phyloP scores from a whole-genome alignment of 176 grass and related monocot genomes.

The Pharus latifolius region DNA sequence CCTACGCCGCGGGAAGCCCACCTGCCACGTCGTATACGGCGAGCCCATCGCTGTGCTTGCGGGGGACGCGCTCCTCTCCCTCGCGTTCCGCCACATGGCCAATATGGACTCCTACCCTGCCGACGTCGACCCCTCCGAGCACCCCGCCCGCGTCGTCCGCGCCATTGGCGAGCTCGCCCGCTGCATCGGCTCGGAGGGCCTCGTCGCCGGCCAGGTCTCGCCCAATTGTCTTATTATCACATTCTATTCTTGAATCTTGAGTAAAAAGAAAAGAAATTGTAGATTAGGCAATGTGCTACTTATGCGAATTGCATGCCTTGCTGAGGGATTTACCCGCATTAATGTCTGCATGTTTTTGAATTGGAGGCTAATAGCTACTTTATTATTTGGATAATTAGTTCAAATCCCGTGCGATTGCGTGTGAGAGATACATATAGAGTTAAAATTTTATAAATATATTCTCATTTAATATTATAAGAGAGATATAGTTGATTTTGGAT shows the following conservation, averaged over 20 bases:
- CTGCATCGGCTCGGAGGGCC: conserved; percentile 59
- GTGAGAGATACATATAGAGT: no score
- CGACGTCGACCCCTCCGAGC: conserved; percentile 36
- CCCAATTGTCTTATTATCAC: not conserved
- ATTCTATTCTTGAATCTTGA: conserved; percentile 11
- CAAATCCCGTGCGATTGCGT: no score
- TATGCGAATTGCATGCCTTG: not conserved
- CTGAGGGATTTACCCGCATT: not conserved
- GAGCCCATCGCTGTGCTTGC: conserved; percentile 72
- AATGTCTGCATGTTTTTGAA: not conserved
- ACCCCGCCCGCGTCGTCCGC: conserved; percentile 51
- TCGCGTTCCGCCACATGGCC: conserved; percentile 53
- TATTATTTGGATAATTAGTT: no score
- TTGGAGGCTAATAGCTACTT: not conserved
- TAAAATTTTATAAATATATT: no score
- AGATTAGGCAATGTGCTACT: conserved; percentile 3
- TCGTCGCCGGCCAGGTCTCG: conserved; percentile 64
- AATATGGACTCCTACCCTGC: conserved; percentile 34
- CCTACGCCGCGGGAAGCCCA: conserved; percentile 57
- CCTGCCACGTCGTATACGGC: conserved; percentile 59
- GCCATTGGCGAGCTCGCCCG: conserved; percentile 56
- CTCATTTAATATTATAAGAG: no score
- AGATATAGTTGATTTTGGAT: no score
- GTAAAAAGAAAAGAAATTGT: not conserved
- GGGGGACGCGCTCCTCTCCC: conserved; percentile 58